Percentiles rank a stretch among this genome's conserved stretches.
phyloP scores from a whole-genome alignment of 208 protist genomes.

The Blastocrithidia nonstop region DNA sequence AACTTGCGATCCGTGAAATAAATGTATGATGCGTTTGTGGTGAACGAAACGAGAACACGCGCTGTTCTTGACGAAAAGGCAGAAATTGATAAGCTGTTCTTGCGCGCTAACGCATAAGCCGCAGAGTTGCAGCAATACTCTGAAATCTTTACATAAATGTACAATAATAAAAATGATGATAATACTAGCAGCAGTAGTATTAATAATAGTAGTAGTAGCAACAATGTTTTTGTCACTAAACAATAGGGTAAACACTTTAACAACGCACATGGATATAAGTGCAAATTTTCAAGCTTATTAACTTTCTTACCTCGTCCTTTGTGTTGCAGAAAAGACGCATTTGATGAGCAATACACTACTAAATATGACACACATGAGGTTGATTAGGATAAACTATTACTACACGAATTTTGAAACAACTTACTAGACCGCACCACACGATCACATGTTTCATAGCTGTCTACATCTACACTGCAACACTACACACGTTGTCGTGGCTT shows the following conservation, averaged over 20 bases:
- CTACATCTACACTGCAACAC: constrained; percentile 26
- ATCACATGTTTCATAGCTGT: no score
- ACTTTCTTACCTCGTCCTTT: no score
- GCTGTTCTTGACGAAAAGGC: constrained; percentile 34
- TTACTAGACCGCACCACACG: constrained; percentile 14
- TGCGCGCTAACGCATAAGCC: constrained; percentile 20
- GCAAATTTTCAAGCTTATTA: no score
- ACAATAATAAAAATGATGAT: no score
- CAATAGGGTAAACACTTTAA: not conserved
- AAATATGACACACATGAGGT: no score
- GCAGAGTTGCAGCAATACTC: constrained; percentile 6
- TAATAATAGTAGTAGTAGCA: not conserved
- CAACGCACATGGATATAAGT: no score
- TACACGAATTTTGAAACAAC: constrained; percentile 22
- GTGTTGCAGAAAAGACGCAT: no score
- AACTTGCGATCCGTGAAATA: constrained; percentile 55
- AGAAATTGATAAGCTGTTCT: constrained; percentile 24
- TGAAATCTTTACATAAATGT: not conserved
- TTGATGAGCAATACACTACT: no score
- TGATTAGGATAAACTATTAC: no score
- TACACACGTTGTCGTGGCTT: constrained; percentile 35
- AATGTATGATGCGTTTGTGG: constrained; percentile 60
- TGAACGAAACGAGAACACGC: constrained; percentile 29
- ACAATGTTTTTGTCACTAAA: not conserved
- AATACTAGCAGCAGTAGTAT: not conserved